phyloP scores from a whole-genome alignment of 1,284 basidiomycete genomes.

The Ustilago nuda region DNA sequence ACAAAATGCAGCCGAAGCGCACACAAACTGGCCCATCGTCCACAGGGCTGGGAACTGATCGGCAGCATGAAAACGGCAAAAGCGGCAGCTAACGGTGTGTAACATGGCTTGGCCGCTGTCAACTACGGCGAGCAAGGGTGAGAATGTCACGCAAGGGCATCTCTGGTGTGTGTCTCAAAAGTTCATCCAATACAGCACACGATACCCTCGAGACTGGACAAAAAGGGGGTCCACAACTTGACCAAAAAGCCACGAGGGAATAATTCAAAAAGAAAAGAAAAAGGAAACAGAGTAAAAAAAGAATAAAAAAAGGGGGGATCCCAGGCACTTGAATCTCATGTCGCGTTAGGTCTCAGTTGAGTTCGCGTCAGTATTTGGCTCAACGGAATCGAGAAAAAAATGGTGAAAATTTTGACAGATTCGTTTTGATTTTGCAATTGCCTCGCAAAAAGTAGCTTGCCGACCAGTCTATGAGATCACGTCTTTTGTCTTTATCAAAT shows the following conservation, averaged over 20 bases:
- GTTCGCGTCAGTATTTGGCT: background rate
- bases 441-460: constrained; percentile 4
- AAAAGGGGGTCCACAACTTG: constrained; percentile 3
- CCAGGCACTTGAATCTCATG: constrained; percentile 2
- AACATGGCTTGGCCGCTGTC: constrained; percentile 10
- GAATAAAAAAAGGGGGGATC: constrained; percentile 12
- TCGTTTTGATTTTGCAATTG: background rate
- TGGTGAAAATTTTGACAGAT: background rate
- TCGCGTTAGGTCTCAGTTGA: constrained; percentile 9
- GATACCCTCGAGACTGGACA: background rate
- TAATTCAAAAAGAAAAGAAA: background rate
- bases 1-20: background rate
- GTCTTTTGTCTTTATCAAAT: background rate
- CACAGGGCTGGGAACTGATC: constrained; percentile 9
- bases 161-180: background rate
- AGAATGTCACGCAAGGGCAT: background rate
- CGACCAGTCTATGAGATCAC: constrained; percentile 1
- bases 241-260: constrained; percentile 6
- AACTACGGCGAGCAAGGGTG: constrained; percentile 1
- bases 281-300: no score
- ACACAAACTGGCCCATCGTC: background rate
- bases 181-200: constrained; percentile 21
- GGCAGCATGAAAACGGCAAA: constrained; percentile 6
- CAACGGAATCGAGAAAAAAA: background rate
- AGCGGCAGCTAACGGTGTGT: constrained; percentile 7